Evolutionary conservation across 148 eudicot species (phyloP), one percentile per base, ranked within the genome.

Genomic region (Arctostaphylos glauca): DNA sequence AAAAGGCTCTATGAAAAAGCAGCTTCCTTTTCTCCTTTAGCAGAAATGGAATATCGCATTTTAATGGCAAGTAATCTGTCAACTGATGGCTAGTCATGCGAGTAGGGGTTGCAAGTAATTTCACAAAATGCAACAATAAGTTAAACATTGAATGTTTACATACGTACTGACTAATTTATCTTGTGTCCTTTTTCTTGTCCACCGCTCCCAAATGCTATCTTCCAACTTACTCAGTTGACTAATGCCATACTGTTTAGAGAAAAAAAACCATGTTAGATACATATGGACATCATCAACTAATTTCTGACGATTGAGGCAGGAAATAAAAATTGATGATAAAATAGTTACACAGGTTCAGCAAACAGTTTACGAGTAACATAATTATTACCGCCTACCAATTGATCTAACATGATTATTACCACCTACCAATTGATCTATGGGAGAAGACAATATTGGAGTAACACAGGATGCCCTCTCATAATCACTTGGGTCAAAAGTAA

Each of bases 201-300:
- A 97, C 48, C 90, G 90, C 79, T 91, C 95, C 84, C 94, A 92
- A 82, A 94, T 93, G 90, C 96, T 94, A 84, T 94, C 99, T 91
- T 97, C 99, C 93, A 97, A 86, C 87, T 90, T 97, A 86, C 88
- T 90, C 81, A 97, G 91, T 81, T 97, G 99, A 87, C 89, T 92
- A 78, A 93, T 89, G 43, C 93, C 99, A 88, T 97, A 94, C 99
- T 97, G 91, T 85, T 66, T 47, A 50, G 4, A 47, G 19, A n/a
- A 53, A 74, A 80, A 54, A 5, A 66, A 19, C 49, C 47, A 78
- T 18, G 67, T 81, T 75, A 85, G 64, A 66, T 25, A n/a, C 41
- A n/a, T 2, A n/a, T 52, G 19, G 4, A 48, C 44, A 56, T 67
- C 47, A 54, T 38, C 52, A 52, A 74, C 23, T 43, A 50, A 18